phyloP scores from a whole-genome alignment of 1,284 basidiomycete species.

The Puccinia hordei region DNA sequence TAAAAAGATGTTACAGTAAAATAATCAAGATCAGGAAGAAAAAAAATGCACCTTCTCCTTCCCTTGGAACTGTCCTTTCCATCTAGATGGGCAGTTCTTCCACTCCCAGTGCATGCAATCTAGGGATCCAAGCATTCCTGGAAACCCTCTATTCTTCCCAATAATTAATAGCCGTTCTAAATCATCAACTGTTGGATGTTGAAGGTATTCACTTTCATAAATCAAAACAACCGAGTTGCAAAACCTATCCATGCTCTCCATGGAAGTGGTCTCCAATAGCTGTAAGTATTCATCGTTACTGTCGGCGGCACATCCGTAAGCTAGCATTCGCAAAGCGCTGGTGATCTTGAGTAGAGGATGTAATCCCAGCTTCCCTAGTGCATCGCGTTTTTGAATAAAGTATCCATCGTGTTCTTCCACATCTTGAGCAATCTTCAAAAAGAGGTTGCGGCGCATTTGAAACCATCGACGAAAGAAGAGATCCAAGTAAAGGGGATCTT shows the following conservation, averaged over 20 bases:
- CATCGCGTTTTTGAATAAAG: not conserved
- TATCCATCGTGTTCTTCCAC: not conserved
- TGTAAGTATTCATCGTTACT: not conserved
- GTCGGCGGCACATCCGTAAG: not conserved
- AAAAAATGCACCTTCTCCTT: not conserved
- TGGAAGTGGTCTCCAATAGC: not conserved
- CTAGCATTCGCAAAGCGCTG: not conserved
- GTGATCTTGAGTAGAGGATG: conserved; percentile 17
- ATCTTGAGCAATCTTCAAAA: not conserved
- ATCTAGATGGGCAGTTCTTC: conserved; percentile 19
- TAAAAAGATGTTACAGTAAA: no score
- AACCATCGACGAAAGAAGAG: not conserved
- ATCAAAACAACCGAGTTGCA: not conserved
- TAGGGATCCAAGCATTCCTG: not conserved
- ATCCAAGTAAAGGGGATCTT: not conserved
- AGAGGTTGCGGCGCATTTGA: not conserved
- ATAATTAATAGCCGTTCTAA: not conserved
- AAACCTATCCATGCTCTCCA: not conserved
- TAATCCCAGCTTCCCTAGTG: not conserved
- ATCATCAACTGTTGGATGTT: not conserved
- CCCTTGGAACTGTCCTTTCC: conserved; percentile 7
- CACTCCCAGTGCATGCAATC: conserved; percentile 28
- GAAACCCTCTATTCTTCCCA: not conserved
- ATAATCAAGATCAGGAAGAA: not conserved
- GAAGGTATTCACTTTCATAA: conserved; percentile 16